These are phyloP conservation scores for Periconia digitata DNA, from an alignment of 2,329 filamentous ascomycete genomes.

Conservation along the genomic window DNA sequence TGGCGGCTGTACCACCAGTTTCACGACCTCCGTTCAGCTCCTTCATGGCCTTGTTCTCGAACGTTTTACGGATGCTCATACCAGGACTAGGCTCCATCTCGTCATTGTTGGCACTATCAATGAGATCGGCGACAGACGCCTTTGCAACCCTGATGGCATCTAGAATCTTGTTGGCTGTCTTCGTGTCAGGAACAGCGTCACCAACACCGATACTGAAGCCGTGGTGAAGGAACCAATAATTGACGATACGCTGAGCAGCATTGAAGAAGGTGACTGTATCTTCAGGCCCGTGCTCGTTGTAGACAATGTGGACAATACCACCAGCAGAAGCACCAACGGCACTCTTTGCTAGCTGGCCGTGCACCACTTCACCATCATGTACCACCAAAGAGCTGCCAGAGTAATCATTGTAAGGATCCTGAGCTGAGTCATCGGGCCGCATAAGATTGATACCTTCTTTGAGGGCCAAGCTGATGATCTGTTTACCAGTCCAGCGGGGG, in stretches of 20 bases:
- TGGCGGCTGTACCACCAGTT: slow-evolving; percentile 88
- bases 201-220: slow-evolving; percentile 98
- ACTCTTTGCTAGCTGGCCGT: slow-evolving; percentile 90
- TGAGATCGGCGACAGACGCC: slow-evolving; percentile 73
- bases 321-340: slow-evolving; percentile 85
- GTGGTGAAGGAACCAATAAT: slow-evolving; percentile 95
- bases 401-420: slow-evolving; percentile 61
- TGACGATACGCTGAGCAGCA: slow-evolving; percentile 89
- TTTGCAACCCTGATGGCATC: slow-evolving; percentile 81
- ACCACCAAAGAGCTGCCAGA: slow-evolving; percentile 80
- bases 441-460: slow-evolving; percentile 77
- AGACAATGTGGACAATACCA: slow-evolving; percentile 93
- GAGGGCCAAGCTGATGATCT: slow-evolving; percentile 92
- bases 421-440: slow-evolving; percentile 63
- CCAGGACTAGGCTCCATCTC: slow-evolving; percentile 88
- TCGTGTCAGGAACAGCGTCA: slow-evolving; percentile 89
- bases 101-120: slow-evolving; percentile 78
- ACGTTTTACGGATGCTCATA: slow-evolving; percentile 98
- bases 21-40: slow-evolving; percentile 95
- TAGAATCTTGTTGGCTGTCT: slow-evolving; percentile 83
- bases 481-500: slow-evolving; percentile 96
- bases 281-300: slow-evolving; percentile 86
- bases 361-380: slow-evolving; percentile 84
- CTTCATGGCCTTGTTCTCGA: slow-evolving; percentile 95
- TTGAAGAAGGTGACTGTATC: slow-evolving; percentile 95